Conservation (phyloP, 176 grass and related monocot species). For the Puya raimondii region DNA sequence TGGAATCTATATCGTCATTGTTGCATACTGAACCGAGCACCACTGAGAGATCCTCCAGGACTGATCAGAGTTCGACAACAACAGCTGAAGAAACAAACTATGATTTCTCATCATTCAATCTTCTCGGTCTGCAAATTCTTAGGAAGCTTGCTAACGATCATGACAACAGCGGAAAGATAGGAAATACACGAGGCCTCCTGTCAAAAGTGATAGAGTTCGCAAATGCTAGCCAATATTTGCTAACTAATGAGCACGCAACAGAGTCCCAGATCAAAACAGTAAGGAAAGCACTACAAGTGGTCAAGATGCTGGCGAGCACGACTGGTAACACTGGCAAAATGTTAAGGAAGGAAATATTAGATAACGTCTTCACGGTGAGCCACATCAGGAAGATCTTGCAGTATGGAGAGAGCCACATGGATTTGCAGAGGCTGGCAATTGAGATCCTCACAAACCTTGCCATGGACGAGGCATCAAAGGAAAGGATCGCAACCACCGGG, state of each 20-base stretch:
- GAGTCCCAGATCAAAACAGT: constrained; percentile 6
- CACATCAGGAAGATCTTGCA: constrained; percentile 21
- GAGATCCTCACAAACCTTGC: constrained; percentile 21
- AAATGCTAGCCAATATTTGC: neutral
- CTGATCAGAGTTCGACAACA: neutral
- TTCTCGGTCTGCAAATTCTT: constrained; percentile 7
- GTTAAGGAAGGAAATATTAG: constrained; percentile 13
- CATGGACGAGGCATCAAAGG: constrained; percentile 8
- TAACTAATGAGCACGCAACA: neutral
- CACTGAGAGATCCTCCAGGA: neutral
- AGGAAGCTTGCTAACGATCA: constrained; percentile 20
- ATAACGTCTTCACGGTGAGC: constrained; percentile 23
- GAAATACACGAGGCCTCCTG: constrained; percentile 2
- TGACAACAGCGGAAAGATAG: constrained; percentile 15
- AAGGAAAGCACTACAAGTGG: constrained; percentile 12
- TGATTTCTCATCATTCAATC: neutral
- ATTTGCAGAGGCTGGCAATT: constrained; percentile 19
- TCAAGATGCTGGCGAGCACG: constrained; percentile 17
- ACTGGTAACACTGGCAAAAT: constrained; percentile 17
- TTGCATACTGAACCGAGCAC: neutral
- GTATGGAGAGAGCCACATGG: constrained; percentile 13
- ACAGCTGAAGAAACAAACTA: neutral
- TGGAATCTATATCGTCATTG: constrained; percentile 25
- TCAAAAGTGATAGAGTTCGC: constrained; percentile 21
- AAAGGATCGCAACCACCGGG: constrained; percentile 22